Evolutionary conservation across 257 asterid species (phyloP).

Genomic region (Solanum bulbocastanum): DNA sequence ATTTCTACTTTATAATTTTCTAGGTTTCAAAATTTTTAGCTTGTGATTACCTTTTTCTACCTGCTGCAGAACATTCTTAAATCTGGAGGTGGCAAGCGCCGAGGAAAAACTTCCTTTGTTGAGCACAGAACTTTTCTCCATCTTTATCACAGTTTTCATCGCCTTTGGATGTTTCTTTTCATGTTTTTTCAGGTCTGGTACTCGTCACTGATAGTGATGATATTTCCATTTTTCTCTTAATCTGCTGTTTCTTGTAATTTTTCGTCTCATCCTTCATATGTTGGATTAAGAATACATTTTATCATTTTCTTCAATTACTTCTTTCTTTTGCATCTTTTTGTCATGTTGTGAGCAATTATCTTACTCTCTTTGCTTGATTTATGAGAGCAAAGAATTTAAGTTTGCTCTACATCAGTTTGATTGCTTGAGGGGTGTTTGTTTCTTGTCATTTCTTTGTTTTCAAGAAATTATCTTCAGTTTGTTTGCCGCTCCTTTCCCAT

Average conservation of each 20-base stretch:
- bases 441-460: neutral
- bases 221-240: neutral
- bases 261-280: neutral
- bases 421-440: neutral
- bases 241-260: neutral
- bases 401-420: neutral
- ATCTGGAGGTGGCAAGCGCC: conserved; percentile 63
- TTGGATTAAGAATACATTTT: neutral
- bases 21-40: neutral
- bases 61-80: conserved; percentile 58
- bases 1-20: neutral
- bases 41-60: neutral
- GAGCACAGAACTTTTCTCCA: conserved; percentile 97
- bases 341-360: neutral
- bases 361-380: neutral
- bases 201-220: neutral
- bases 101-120: conserved; percentile 91
- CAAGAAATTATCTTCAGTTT: neutral
- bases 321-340: neutral
- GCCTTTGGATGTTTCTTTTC: conserved; percentile 92
- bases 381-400: neutral
- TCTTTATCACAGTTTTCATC: conserved; percentile 97
- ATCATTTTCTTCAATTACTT: neutral
- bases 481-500: neutral
- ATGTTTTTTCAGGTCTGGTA: conserved; percentile 90